Evolutionary conservation across 768 basidiomycete genomes (phyloP), one percentile per base, ranked within the genome.

Genomic region (Rubroboletus pulcherrimus): DNA sequence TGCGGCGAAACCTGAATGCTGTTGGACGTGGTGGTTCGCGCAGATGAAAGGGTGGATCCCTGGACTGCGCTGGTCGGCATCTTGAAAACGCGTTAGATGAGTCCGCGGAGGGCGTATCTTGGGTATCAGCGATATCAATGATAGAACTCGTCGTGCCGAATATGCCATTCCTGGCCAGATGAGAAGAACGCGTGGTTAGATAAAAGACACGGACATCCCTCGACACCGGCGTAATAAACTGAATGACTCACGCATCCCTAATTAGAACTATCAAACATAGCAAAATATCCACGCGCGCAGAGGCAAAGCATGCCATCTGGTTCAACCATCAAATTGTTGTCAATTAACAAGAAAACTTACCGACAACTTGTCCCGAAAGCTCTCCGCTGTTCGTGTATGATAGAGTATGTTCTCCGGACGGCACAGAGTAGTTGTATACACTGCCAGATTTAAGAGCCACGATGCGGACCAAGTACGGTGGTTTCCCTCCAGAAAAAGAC

Each of bases 401-500:
- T 52, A 77, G 75, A 2, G 55, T 58, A 55, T 78, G 30, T 37
- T 54, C 70, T 53, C 76, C 76, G 1, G 65, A 66, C 1, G 64
- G 55, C 5, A 66, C 63, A 2, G 75, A 75, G 31, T 76, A 71
- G 57, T 79, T 78, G 17, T 75, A 78, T 21, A 78, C 65, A 8
- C 71, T 64, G 1, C 73, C 67, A 0, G 77, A 75, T 47, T 71
- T 68, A 33, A 73, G 50, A 7, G 72, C 68, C 33, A 72, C 73
- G 26, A 82, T 55, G 0, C 74, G 75, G 17, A 81, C 56, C 14
- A 59, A 74, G 64, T 80, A 81, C 0, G 81, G 82, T 34, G 74
- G 72, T 0, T 66, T 65, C 11, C 78, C 79, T 7, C 77, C 80
- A 11, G 64, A 73, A 44, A 81, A 71, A 2, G 66, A 71, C 4